Conservation (phyloP, 139 green algal species). For the Chlorella ohadii region DNA sequence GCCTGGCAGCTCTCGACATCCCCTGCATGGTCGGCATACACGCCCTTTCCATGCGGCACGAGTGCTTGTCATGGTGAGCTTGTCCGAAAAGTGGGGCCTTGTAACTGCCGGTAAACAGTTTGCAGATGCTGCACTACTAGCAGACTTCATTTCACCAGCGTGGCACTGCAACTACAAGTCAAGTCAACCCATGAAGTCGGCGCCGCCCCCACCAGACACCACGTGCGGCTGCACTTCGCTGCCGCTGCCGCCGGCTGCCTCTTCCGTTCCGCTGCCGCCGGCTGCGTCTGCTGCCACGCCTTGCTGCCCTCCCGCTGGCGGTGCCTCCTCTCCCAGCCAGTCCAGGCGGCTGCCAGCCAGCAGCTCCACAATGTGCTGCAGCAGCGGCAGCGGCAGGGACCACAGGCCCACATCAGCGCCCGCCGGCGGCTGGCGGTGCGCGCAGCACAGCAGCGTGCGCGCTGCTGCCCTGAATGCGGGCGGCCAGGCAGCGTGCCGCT, state of each 20-base stretch:
- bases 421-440: slow-evolving; percentile 7
- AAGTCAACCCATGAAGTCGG: too few relatives aligned
- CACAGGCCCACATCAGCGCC: neutral
- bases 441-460: neutral
- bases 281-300: neutral
- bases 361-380: neutral
- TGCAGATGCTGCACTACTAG: too few relatives aligned
- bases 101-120: too few relatives aligned
- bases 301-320: neutral
- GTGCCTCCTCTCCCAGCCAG: neutral
- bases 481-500: slow-evolving; percentile 13
- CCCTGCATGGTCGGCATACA: too few relatives aligned
- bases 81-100: too few relatives aligned
- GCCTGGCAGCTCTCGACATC: too few relatives aligned
- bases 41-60: too few relatives aligned
- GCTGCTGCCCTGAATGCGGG: neutral
- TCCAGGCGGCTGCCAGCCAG: neutral
- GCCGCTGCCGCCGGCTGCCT: neutral
- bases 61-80: too few relatives aligned
- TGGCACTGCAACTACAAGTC: too few relatives aligned
- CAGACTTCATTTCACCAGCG: too few relatives aligned
- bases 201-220: too few relatives aligned
- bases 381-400: neutral
- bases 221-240: too few relatives aligned
- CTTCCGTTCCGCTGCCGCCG: neutral